Evolutionary conservation across 1,284 basidiomycete species (phyloP), one percentile per base, ranked within the genome.

Genomic region (Termitomyces sp.): DNA sequence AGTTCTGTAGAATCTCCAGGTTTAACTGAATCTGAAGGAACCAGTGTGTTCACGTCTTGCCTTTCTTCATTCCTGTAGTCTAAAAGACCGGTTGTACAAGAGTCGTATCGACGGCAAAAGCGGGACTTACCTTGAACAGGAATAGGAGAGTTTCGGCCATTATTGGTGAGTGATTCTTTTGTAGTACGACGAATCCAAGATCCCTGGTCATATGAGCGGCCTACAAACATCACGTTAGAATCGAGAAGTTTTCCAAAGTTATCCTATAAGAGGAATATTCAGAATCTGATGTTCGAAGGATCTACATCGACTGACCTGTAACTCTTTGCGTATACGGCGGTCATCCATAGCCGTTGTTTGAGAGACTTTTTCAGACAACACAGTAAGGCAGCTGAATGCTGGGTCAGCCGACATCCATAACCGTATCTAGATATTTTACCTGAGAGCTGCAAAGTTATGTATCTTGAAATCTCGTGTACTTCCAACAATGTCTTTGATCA

Each of bases 301-400:
- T 42, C 10, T 40, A 50, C 10, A 2, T 38, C 24, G n/a, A 33
- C 31, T 15, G 61, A 84, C 88, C 75, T 96, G 94, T 15, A 98
- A 73, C 58, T 99, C 96, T 64, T 93, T 90, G n/a, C 90, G 83
- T 53, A 94, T 74, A 19, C 91, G 81, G 17, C 86, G 81, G 69
- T 99, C 96, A 57, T 98, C 96, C 67, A 96, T 79, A 0, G 92
- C 90, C 3, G 88, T 86, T 0, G 93, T 95, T 64, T 92, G 89
- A 2, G 89, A 84, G 13, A 98, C 79, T 67, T 93, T 96, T 58
- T 92, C 86, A 0, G 88, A 87, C 15, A 98, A 69, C 1, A 87
- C 79, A 2, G 85, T 87, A 34, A 97, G 73, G 68, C 92, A 93
- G 61, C 92, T 94, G 57, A 52, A 41, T 50, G 2, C 48, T 47